These are phyloP conservation scores for Ascoidea rubescens DNA, from an alignment of 805 yeast species.

Conservation along the genomic window DNA sequence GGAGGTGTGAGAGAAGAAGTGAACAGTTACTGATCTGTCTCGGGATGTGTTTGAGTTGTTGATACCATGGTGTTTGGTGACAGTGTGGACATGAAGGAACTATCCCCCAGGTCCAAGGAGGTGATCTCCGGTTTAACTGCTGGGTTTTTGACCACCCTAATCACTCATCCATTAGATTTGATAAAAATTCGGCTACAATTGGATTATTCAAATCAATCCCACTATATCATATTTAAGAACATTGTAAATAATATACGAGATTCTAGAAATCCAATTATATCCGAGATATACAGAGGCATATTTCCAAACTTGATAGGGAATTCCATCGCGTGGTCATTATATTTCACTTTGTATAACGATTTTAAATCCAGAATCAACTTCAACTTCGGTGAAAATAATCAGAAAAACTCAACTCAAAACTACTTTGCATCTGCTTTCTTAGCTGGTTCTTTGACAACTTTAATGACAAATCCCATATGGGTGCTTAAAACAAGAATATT, in stretches of 20 bases:
- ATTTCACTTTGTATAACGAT: slow-evolving; percentile 64
- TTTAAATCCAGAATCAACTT: slow-evolving; percentile 26
- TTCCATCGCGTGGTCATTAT: slow-evolving; percentile 78
- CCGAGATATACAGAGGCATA: slow-evolving; percentile 54
- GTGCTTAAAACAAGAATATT: slow-evolving; percentile 83
- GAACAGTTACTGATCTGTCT: too few relatives aligned
- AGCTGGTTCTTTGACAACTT: slow-evolving; percentile 67
- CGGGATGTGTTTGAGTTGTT: too few relatives aligned
- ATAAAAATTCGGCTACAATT: slow-evolving; percentile 75
- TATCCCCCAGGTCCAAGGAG: slow-evolving; percentile 30
- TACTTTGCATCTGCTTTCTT: slow-evolving; percentile 41
- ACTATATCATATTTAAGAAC: slow-evolving; percentile 15
- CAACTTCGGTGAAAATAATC: slow-evolving; percentile 15
- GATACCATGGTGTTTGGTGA: too few relatives aligned
- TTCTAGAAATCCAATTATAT: slow-evolving; percentile 10
- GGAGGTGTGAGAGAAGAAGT: too few relatives aligned
- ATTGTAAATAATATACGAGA: slow-evolving; percentile 14
- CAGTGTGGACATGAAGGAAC: neutral
- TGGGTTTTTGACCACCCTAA: slow-evolving; percentile 65
- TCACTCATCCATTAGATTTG: slow-evolving; percentile 84
- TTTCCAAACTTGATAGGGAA: slow-evolving; percentile 75
- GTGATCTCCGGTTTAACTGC: slow-evolving; percentile 63
- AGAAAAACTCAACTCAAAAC: slow-evolving; percentile 25
- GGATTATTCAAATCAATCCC: slow-evolving; percentile 18
- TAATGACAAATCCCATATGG: slow-evolving; percentile 90